Conservation (phyloP, 1,139 yeast species). For the Zygosaccharomyces sapae region DNA sequence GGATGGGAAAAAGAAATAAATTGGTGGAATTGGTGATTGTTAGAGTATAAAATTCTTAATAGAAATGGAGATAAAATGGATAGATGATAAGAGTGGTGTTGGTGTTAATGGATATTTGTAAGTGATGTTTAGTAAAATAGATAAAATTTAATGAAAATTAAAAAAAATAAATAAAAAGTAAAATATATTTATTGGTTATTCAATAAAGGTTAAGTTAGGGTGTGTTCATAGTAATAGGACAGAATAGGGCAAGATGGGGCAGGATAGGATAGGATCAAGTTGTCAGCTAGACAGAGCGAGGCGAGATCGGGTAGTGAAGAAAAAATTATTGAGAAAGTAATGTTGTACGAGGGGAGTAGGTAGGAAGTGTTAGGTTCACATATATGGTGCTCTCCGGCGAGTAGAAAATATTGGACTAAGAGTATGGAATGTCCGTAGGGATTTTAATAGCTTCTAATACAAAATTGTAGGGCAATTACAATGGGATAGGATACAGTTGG, state of each 20-base stretch:
- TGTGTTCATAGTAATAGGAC: background rate
- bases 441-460: background rate
- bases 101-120: background rate
- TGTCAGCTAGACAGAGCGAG: background rate
- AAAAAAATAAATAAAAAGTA: background rate
- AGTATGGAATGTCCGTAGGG: background rate
- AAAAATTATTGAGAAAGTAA: background rate
- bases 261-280: background rate
- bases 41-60: background rate
- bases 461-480: background rate
- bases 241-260: background rate
- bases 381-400: background rate
- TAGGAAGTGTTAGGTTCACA: background rate
- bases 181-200: background rate
- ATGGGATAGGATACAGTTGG: background rate
- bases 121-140: background rate
- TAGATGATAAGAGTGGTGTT: background rate
- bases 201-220: background rate
- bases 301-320: background rate
- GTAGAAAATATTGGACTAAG: background rate
- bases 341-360: background rate
- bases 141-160: background rate
- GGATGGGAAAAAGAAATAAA: background rate
- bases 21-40: background rate
- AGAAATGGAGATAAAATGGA: background rate